Evolutionary conservation across 192 early-diverging fungal genomes (phyloP).

Genomic region (Backusella luteola): DNA sequence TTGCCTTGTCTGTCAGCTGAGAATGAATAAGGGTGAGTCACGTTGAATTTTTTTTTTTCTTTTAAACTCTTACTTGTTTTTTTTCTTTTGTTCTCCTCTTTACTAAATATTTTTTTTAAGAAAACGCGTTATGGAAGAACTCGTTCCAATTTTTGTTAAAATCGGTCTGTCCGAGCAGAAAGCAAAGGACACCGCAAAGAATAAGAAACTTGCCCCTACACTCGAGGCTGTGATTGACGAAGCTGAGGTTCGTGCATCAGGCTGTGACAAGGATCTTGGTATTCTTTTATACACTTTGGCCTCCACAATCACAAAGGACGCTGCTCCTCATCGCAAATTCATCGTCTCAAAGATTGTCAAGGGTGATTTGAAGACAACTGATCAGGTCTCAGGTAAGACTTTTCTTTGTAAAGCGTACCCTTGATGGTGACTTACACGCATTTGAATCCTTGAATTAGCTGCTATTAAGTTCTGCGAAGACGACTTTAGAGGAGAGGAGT

Average conservation of each 20-base stretch:
- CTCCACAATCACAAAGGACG: slow-evolving; percentile 79
- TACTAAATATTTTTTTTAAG: slow-evolving; percentile 2
- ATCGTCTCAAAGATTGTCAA: slow-evolving; percentile 77
- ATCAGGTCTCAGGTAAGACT: slow-evolving; percentile 80
- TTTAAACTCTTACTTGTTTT: not conserved
- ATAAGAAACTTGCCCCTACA: slow-evolving; percentile 91
- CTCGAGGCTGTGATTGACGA: slow-evolving; percentile 71
- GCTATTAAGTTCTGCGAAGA: slow-evolving; percentile 88
- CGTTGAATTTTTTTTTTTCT: not conserved
- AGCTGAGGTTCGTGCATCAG: slow-evolving; percentile 50
- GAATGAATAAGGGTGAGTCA: not conserved
- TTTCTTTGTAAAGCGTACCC: no score
- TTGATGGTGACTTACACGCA: no score
- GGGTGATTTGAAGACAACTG: slow-evolving; percentile 67
- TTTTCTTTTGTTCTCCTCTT: not conserved
- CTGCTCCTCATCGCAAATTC: slow-evolving; percentile 71
- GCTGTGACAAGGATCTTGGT: slow-evolving; percentile 59
- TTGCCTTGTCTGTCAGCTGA: not conserved
- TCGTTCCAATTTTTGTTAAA: slow-evolving; percentile 71
- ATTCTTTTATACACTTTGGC: slow-evolving; percentile 86
- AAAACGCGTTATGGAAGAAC: slow-evolving; percentile 36
- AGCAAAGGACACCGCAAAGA: slow-evolving; percentile 91
- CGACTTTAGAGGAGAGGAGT: slow-evolving; percentile 63
- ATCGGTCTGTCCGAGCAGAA: slow-evolving; percentile 91
- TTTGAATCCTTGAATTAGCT: slow-evolving; percentile 43